These are phyloP conservation scores for Chaetomium olivaceum DNA, from an alignment of 2,329 filamentous ascomycete genomes.

Conservation along the genomic window DNA sequence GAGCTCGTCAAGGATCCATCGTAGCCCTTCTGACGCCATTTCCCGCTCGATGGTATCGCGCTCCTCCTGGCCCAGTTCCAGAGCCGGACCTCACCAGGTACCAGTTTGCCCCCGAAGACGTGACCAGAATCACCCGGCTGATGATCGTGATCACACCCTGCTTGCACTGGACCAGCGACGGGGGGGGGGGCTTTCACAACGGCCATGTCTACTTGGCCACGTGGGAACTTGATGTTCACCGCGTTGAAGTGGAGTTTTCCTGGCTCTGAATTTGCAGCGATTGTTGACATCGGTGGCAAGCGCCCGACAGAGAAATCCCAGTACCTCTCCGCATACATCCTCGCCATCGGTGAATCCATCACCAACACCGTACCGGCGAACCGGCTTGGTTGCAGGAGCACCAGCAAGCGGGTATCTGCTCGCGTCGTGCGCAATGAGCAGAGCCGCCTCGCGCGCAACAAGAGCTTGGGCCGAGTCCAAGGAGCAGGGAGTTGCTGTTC, in stretches of 20 bases:
- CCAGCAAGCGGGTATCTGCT: constrained; percentile 70
- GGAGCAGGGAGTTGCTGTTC: constrained; percentile 60
- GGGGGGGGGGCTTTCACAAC: too few species aligned
- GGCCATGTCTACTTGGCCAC: too few species aligned
- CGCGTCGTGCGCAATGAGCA: constrained; percentile 81
- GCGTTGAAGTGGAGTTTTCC: too few species aligned
- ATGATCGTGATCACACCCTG: too few species aligned
- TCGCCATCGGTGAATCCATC: not conserved
- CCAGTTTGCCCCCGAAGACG: too few species aligned
- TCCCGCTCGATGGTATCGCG: constrained; percentile 80
- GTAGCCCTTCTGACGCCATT: constrained; percentile 85
- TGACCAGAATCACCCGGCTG: too few species aligned
- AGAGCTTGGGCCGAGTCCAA: constrained; percentile 72
- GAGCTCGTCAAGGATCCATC: constrained; percentile 84
- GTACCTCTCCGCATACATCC: not conserved
- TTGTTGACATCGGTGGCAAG: not conserved
- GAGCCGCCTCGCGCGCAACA: constrained; percentile 75
- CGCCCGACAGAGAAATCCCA: too few species aligned
- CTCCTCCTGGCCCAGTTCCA: constrained; percentile 74
- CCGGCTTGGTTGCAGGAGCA: constrained; percentile 58
- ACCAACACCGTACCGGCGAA: not conserved
- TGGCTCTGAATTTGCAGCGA: too few species aligned
- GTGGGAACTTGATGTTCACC: too few species aligned
- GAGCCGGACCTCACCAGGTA: too few species aligned
- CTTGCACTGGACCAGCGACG: too few species aligned